phyloP scores from a whole-genome alignment of 352 stramenopile genomes.

The Aphanomyces stellatus region DNA sequence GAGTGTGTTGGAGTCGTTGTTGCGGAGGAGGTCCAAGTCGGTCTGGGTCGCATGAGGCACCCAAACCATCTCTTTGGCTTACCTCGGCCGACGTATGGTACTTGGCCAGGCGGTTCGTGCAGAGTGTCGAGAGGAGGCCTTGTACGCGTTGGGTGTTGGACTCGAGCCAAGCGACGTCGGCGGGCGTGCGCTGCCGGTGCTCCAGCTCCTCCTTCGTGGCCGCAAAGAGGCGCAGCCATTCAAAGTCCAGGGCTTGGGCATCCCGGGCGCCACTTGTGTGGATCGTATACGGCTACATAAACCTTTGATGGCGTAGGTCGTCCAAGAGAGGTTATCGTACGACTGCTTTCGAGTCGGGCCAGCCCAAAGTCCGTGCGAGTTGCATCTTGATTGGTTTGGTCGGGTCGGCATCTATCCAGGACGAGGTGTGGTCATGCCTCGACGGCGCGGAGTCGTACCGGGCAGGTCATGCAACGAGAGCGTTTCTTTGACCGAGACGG shows the following conservation, averaged over 20 bases:
- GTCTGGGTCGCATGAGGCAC: no score
- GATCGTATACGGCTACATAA: constrained; percentile 12
- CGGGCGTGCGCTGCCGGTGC: neutral
- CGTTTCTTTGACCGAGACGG: constrained; percentile 15
- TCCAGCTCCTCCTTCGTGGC: neutral
- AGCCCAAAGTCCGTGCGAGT: neutral
- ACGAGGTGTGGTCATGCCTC: neutral
- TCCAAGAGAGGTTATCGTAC: no score
- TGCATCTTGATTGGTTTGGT: neutral
- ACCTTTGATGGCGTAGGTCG: no score
- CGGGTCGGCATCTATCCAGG: neutral
- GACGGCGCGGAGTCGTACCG: constrained; percentile 19
- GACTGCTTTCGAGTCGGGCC: neutral
- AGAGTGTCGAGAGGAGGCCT: constrained; percentile 24
- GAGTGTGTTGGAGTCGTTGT: constrained; percentile 39
- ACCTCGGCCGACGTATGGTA: constrained; percentile 25
- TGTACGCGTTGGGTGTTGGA: constrained; percentile 26
- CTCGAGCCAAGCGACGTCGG: neutral
- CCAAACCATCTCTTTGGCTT: no score
- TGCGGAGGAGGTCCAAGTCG: constrained; percentile 40
- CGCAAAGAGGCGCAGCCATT: constrained; percentile 8
- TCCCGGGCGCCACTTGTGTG: neutral
- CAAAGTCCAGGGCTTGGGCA: neutral
- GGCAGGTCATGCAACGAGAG: neutral
- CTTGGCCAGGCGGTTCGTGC: constrained; percentile 18